These are phyloP conservation scores for Hypomyces rosellus DNA, from an alignment of 2,329 filamentous ascomycete species.

Conservation along the genomic window DNA sequence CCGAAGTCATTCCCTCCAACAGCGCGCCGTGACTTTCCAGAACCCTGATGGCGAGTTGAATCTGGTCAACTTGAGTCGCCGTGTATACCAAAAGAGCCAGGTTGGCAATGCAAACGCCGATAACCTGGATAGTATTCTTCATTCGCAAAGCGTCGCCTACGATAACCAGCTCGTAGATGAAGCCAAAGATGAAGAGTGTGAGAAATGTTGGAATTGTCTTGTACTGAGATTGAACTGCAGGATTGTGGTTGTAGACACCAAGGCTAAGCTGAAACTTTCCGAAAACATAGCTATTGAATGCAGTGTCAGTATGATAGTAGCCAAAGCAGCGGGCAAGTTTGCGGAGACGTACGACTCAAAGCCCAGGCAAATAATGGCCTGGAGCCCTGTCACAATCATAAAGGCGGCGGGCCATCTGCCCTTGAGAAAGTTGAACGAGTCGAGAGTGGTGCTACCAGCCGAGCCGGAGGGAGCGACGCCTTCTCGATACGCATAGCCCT, in stretches of 20 bases:
- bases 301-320: conserved; percentile 13
- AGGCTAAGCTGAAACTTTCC: conserved; percentile 70
- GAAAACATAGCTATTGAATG: conserved; percentile 69
- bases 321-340: background rate
- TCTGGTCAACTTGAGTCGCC: conserved; percentile 87
- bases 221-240: conserved; percentile 43
- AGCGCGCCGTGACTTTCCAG: conserved; percentile 45
- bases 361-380: conserved; percentile 72
- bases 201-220: conserved; percentile 89
- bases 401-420: conserved; percentile 87
- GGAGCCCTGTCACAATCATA: conserved; percentile 63
- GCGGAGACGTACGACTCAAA: conserved; percentile 70
- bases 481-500: conserved; percentile 33
- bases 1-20: conserved; percentile 21
- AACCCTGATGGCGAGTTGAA: conserved; percentile 61
- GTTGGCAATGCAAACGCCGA: conserved; percentile 90
- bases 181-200: conserved; percentile 94
- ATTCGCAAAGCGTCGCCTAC: conserved; percentile 89
- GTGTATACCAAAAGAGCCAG: conserved; percentile 87
- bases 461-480: conserved; percentile 28
- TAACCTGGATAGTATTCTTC: conserved; percentile 98
- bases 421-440: conserved; percentile 64
- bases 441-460: conserved; percentile 24
- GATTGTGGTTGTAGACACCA: conserved; percentile 31
- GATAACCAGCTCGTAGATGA: conserved; percentile 82